Percentiles rank a stretch among this genome's conserved stretches.
These are phyloP conservation scores for Cystobasidium onofrii DNA, from an alignment of 768 basidiomycete species.

Conservation along the genomic window DNA sequence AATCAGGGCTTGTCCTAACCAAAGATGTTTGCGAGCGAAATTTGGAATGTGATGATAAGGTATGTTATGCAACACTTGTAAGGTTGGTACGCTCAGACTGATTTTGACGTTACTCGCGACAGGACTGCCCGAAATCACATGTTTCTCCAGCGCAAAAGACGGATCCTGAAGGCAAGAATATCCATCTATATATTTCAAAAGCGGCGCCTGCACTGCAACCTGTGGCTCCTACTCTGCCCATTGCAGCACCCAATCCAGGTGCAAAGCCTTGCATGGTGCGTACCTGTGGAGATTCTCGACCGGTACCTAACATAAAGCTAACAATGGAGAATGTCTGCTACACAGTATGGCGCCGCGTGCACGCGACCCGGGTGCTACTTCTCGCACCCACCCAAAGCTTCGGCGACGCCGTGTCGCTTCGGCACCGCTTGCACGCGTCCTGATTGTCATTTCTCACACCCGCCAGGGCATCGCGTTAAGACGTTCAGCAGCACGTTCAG, in stretches of 20 bases:
- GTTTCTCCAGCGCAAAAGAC: conserved; percentile 40
- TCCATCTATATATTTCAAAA: conserved; percentile 34
- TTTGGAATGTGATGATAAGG: conserved; percentile 81
- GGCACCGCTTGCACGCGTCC: conserved; percentile 74
- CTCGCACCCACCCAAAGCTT: conserved; percentile 52
- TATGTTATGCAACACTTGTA: conserved; percentile 30
- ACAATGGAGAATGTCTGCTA: too few species aligned
- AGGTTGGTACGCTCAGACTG: neutral
- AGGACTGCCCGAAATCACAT: conserved; percentile 43
- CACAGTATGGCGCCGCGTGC: conserved; percentile 60
- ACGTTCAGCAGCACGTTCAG: neutral
- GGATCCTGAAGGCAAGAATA: conserved; percentile 35
- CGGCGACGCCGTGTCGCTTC: conserved; percentile 61
- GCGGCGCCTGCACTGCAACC: conserved; percentile 7
- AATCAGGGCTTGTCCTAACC: conserved; percentile 88
- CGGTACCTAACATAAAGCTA: too few species aligned
- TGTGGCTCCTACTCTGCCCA: conserved; percentile 11
- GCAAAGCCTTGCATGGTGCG: conserved; percentile 41
- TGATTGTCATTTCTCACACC: conserved; percentile 83
- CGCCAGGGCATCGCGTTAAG: conserved; percentile 48
- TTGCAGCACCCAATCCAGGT: conserved; percentile 17
- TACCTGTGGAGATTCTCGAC: too few species aligned
- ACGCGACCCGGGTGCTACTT: conserved; percentile 64
- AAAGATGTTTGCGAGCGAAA: conserved; percentile 87
- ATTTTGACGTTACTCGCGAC: neutral